Evolutionary conservation across 2,329 filamentous ascomycete genomes (phyloP), one percentile per base, ranked within the genome.

Genomic region (Metarhizium robertsii): DNA sequence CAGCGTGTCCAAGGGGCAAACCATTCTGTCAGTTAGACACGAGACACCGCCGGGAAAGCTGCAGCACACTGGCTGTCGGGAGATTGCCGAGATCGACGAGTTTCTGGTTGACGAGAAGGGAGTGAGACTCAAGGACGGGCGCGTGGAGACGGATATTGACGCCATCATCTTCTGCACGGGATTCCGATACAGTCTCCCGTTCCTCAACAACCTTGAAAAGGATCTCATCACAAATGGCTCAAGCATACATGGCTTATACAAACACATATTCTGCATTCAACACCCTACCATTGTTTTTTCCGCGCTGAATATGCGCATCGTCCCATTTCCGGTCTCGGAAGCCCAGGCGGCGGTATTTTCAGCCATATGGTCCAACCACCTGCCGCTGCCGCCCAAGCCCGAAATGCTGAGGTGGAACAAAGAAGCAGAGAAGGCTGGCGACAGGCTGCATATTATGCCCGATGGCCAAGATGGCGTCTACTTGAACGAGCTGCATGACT

Each of bases 161-260:
- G 80, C 83, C 1, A 73, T 96, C 6, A 67, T 97, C 32, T 96
- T 92, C 69, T 92, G 89, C 67, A 96, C 92, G 0, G 92, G 92
- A 0, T 97, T 95, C 64, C 81, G 95, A 55, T 96, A 89, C 71
- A 85, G 86, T 5, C 88, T 87, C 56, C 90, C 91, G 0, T 96
- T 96, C 65, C 67, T 86, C 4, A 66, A 68, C 13, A 66, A 71
- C 2, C 61, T 80, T 4, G 63, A 72, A 14, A 70, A 67, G 10
- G 75, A 81, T 0, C 66, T 90, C 2, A 77, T 92, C 55, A 84
- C 80, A 0, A 80, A 84, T 54, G 92, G 92, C 1, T 79, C 79
- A 38, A 80, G 87, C 32, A 84, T 92, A 1, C 75, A 85, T 58
- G 83, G 86, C 38, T 71, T 92, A 3, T 96, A 91, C 67, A 78